A percentile compares a stretch with the other conserved stretches of the same genome.
Conservation (phyloP, 331 rosid species). For the Telfairia occidentalis region DNA sequence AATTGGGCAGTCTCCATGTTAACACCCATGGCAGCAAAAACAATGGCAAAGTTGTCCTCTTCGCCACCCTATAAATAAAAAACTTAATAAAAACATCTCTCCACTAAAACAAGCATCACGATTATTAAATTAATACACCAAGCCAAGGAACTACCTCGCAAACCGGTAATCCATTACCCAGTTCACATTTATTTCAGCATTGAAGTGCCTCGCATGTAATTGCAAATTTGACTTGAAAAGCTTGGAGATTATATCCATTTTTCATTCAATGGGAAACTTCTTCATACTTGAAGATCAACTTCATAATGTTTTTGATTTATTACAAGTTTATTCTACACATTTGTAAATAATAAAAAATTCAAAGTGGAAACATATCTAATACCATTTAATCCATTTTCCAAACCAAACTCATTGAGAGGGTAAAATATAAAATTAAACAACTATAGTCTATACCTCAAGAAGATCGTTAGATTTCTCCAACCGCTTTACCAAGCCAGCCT, state of each 20-base stretch:
- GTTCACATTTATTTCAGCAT: background rate
- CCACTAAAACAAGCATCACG: slow-evolving; percentile 2
- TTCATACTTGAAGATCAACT: background rate
- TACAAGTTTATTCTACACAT: background rate
- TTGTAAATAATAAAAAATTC: background rate
- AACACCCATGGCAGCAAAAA: slow-evolving; percentile 99
- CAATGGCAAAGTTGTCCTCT: slow-evolving; percentile 98
- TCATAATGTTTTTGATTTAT: background rate
- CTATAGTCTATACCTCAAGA: slow-evolving; percentile 54
- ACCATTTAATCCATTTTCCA: background rate
- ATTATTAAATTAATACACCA: background rate
- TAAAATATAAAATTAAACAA: slow-evolving; percentile 3
- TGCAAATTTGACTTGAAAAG: background rate
- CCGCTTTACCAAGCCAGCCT: slow-evolving; percentile 97
- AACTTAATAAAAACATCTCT: background rate
- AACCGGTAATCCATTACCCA: background rate
- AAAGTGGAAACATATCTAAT: background rate
- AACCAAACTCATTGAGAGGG: background rate
- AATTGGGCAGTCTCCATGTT: slow-evolving; percentile 99
- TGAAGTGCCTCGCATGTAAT: background rate
- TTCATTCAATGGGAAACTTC: background rate
- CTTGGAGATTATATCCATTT: background rate
- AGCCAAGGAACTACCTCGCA: background rate
- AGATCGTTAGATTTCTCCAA: slow-evolving; percentile 79
- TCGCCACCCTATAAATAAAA: slow-evolving; percentile 45